Percentiles rank a stretch among this genome's conserved stretches.
phyloP scores from a whole-genome alignment of 2,329 filamentous ascomycete genomes.

The Colletotrichum sp. region DNA sequence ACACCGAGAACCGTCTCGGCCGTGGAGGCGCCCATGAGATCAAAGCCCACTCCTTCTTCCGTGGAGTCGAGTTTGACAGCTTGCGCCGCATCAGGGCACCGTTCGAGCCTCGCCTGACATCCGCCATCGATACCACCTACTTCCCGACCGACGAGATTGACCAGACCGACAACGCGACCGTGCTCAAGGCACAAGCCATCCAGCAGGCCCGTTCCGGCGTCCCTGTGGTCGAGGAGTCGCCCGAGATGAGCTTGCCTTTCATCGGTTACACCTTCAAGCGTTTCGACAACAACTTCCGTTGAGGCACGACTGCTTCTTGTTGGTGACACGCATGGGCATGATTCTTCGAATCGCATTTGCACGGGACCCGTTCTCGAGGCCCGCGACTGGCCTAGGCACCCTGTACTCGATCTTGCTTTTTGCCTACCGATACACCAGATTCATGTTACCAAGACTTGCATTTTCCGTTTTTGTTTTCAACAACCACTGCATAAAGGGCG shows the following conservation, averaged over 20 bases:
- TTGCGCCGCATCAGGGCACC: constrained; percentile 92
- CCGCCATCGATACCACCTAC: constrained; percentile 95
- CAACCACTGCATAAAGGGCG: constrained; percentile 19
- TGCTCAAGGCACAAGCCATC: constrained; percentile 82
- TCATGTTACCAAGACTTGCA: constrained; percentile 20
- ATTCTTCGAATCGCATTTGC: neutral
- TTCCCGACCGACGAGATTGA: constrained; percentile 99
- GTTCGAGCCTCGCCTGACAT: constrained; percentile 92
- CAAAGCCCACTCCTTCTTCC: constrained; percentile 95
- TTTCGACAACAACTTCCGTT: constrained; percentile 77
- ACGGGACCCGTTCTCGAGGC: neutral
- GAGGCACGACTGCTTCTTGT: neutral
- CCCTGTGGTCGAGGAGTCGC: constrained; percentile 73
- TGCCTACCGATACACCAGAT: constrained; percentile 11
- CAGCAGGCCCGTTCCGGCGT: constrained; percentile 61
- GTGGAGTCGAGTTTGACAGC: constrained; percentile 92
- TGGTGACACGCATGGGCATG: neutral
- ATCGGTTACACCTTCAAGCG: constrained; percentile 98
- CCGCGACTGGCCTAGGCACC: neutral
- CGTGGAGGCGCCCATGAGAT: constrained; percentile 88
- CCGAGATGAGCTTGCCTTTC: constrained; percentile 95
- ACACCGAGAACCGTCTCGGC: constrained; percentile 90
- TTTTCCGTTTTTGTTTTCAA: constrained; percentile 16
- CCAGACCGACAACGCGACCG: constrained; percentile 90
- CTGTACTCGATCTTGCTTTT: constrained; percentile 6